Percentiles rank a stretch among this genome's conserved stretches.
Evolutionary conservation across 768 basidiomycete genomes (phyloP).

Genomic region (Hericium rajendrae): DNA sequence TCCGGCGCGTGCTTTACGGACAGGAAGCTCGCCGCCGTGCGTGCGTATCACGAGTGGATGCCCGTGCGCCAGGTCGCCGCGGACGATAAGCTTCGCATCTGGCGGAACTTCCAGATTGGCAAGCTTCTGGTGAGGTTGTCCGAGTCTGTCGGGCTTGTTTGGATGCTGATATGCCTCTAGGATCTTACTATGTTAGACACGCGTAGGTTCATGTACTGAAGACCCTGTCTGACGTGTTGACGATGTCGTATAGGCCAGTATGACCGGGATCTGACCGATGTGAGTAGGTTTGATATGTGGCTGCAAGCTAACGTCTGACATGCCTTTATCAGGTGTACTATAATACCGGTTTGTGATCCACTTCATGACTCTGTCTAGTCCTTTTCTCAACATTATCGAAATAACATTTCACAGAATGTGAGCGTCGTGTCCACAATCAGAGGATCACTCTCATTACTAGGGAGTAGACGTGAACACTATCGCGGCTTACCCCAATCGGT

Average conservation of each 20-base stretch:
- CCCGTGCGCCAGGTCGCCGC: slow-evolving; percentile 49
- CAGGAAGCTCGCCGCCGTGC: slow-evolving; percentile 46
- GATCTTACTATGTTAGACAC: slow-evolving; percentile 57
- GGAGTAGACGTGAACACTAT: slow-evolving; percentile 31
- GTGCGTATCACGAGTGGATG: slow-evolving; percentile 56
- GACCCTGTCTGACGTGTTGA: no score
- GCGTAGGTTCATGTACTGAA: slow-evolving; percentile 23
- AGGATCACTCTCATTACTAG: neutral
- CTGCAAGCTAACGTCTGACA: neutral
- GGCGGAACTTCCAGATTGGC: slow-evolving; percentile 56
- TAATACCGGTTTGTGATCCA: slow-evolving; percentile 34
- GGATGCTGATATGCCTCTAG: slow-evolving; percentile 1
- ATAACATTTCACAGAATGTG: slow-evolving; percentile 4
- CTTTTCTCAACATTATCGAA: slow-evolving; percentile 2
- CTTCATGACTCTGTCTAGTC: no score
- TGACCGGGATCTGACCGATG: slow-evolving; percentile 48
- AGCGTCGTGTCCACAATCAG: neutral
- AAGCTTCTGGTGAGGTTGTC: slow-evolving; percentile 32
- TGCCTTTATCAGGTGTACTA: slow-evolving; percentile 29
- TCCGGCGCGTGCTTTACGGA: slow-evolving; percentile 51
- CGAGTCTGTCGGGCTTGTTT: neutral
- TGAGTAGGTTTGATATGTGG: slow-evolving; percentile 18
- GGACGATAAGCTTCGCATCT: slow-evolving; percentile 47
- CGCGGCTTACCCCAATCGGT: slow-evolving; percentile 33
- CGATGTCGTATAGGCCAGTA: slow-evolving; percentile 30